phyloP scores from a whole-genome alignment of 495 filamentous ascomycete genomes.

The Neurospora terricola region DNA sequence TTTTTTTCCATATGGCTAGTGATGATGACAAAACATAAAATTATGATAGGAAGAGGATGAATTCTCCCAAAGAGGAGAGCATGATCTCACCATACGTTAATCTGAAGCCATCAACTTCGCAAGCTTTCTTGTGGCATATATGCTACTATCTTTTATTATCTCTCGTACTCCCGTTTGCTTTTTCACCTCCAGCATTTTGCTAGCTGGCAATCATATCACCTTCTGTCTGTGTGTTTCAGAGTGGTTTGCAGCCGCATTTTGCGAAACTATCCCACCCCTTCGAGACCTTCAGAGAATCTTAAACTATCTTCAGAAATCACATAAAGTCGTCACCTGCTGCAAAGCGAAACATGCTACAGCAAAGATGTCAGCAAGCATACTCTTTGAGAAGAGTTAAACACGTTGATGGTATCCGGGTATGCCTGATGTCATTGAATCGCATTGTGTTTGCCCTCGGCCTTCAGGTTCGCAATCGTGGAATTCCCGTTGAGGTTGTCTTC shows the following conservation, averaged over 20 bases:
- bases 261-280: neutral
- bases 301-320: neutral
- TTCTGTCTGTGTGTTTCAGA: neutral
- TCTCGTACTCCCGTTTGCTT: neutral
- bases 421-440: neutral
- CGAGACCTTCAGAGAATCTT: neutral
- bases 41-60: slow-evolving; percentile 54
- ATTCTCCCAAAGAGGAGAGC: slow-evolving; percentile 33
- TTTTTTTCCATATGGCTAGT: slow-evolving; percentile 32
- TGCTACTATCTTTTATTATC: neutral
- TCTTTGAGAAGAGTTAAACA: neutral
- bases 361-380: neutral
- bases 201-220: neutral
- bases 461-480: neutral
- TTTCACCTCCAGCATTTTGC: neutral
- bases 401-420: neutral
- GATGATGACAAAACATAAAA: slow-evolving; percentile 43
- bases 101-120: slow-evolving; percentile 40
- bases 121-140: neutral
- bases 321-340: neutral
- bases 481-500: neutral
- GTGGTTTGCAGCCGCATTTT: neutral
- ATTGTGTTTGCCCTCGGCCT: neutral
- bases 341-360: neutral
- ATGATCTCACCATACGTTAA: slow-evolving; percentile 43